Conservation (phyloP, 2,329 filamentous ascomycete genomes). For the Epichloe gansuensis region DNA sequence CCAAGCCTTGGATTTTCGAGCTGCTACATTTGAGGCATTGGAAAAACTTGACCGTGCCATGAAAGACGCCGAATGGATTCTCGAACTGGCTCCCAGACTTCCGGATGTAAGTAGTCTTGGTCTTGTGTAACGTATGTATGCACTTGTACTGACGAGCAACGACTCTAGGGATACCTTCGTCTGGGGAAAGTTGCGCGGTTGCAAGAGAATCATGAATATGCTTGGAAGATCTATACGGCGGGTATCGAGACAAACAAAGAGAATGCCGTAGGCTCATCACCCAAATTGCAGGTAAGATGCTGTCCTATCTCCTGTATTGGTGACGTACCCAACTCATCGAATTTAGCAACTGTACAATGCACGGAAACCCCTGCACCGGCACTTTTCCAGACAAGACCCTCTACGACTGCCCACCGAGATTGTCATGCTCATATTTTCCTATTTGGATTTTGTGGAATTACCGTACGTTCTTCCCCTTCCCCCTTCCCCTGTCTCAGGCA, state of each 20-base stretch:
- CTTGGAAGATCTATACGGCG: constrained; percentile 28
- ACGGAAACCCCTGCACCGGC: constrained; percentile 22
- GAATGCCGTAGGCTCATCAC: constrained; percentile 15
- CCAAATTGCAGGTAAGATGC: constrained; percentile 23
- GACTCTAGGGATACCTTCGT: constrained; percentile 28
- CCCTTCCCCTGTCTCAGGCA: neutral
- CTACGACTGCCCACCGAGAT: constrained; percentile 25
- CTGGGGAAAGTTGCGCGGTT: constrained; percentile 27
- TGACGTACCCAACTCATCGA: neutral
- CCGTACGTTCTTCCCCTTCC: constrained; percentile 15
- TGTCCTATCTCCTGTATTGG: neutral
- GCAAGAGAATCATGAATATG: constrained; percentile 24
- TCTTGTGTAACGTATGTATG: neutral
- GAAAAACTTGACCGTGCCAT: constrained; percentile 25
- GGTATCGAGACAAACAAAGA: constrained; percentile 23
- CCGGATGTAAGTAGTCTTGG: constrained; percentile 23
- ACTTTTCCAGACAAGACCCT: constrained; percentile 23
- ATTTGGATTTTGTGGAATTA: constrained; percentile 20
- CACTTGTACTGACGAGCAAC: neutral
- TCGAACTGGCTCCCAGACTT: constrained; percentile 28
- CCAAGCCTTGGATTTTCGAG: constrained; percentile 28
- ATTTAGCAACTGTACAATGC: constrained; percentile 22
- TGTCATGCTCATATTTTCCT: constrained; percentile 23
- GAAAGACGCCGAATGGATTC: constrained; percentile 30
- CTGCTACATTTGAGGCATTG: constrained; percentile 28